A percentile compares a stretch with the other conserved stretches of the same genome.
Evolutionary conservation across 257 asterid species (phyloP).

Genomic region (Penstemon newberryi): DNA sequence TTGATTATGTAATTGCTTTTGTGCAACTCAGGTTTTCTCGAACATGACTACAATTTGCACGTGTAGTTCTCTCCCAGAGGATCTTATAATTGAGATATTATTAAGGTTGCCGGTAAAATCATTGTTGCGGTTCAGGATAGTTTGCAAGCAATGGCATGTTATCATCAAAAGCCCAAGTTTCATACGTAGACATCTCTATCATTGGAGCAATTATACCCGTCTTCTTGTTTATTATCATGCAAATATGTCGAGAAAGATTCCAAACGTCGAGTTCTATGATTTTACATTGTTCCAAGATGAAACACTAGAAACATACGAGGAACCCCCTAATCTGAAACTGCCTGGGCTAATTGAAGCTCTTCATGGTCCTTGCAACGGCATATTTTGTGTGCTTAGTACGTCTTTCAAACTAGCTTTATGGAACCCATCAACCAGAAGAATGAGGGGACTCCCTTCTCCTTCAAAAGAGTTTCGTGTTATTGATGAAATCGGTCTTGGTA

Average conservation of each 20-base stretch:
- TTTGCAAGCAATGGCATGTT: slow-evolving; percentile 3
- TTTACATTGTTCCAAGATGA: neutral
- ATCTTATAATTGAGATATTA: neutral
- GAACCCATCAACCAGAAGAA: too few relatives aligned
- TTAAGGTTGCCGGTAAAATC: neutral
- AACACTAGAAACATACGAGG: neutral
- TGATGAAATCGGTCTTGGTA: neutral
- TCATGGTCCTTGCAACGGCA: too few relatives aligned
- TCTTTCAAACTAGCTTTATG: too few relatives aligned
- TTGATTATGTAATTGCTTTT: too few relatives aligned
- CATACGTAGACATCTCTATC: neutral
- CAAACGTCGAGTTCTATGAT: neutral
- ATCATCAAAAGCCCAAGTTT: neutral
- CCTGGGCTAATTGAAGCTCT: too few relatives aligned
- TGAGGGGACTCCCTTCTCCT: too few relatives aligned
- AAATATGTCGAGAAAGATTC: neutral
- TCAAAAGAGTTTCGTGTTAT: too few relatives aligned
- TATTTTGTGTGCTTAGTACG: too few relatives aligned
- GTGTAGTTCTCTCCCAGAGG: neutral
- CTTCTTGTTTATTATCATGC: neutral
- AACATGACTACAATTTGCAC: neutral
- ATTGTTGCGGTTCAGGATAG: neutral
- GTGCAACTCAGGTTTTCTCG: too few relatives aligned
- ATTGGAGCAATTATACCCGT: neutral
- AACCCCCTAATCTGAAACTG: neutral